Evolutionary conservation across 1,284 basidiomycete species (phyloP), one percentile per base, ranked within the genome.

Genomic region (Cutaneotrichosporon cutaneum): DNA sequence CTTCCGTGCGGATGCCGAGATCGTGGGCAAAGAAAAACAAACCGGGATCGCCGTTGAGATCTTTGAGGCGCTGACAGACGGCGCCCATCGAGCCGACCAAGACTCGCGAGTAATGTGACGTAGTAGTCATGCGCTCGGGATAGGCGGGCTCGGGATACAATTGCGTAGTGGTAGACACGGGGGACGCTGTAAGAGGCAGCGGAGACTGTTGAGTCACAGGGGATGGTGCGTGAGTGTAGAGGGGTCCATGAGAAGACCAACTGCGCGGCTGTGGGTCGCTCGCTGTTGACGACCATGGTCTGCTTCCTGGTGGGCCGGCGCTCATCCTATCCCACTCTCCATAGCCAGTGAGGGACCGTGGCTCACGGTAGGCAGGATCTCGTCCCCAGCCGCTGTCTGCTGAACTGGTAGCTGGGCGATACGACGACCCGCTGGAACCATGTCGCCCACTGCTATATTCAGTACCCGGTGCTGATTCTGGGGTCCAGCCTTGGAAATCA

Each of bases 21-120:
- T 94, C 92, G 70, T 90, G 89, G 75, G 91, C 90, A 61, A 92
- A 85, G 80, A 92, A 93, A 78, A 90, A 93, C 64, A 95, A 87
- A 4, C 92, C 92, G 39, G 86, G 83, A 66, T 87, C 87, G 61
- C 89, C 87, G 76, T 92, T 85, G 72, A 91, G 90, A 72, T 93
- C 92, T 60, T 87, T 80, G 61, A 94, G 82, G 51, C 88, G 86
- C 73, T 88, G 89, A 27, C 91, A 92, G 72, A 90, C 90, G 16
- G 91, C 86, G 26, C 88, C 89, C 21, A 94, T 82, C 1, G 90
- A 90, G 9, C 92, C 92, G 61, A 95, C 90, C 6, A 95, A 85
- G 1, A 92, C 94, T 54, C 90, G 86, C 6, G 89, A 90, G 76
- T 90, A 92, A 5, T 86, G 84, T 71, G 86, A 85, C 22, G 86